Evolutionary conservation across 371 early-diverging fungal genomes (phyloP), one percentile per base, ranked within the genome.

Genomic region (Chytridiales sp.): DNA sequence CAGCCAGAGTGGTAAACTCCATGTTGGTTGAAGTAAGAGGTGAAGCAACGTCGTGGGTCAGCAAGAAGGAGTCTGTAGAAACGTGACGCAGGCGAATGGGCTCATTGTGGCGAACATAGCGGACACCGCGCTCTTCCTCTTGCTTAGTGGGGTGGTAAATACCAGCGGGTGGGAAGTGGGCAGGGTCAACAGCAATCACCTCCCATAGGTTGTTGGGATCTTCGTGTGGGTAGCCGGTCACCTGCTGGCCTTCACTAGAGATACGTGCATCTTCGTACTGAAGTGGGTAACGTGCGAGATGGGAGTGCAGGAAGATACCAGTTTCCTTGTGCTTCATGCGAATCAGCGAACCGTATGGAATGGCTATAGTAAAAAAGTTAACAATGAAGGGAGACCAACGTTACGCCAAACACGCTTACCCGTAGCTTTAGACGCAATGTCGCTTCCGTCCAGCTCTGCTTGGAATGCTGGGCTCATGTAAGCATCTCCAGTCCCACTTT

Each of bases 11-110:
- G 0, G 97, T 96, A 43, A 97, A 75, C 74, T 98, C 98, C 80
- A 93, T 91, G 64, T 98, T 92, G n/a, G 98, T 97, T 8, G 91
- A 70, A 70, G 92, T 91, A 53, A 92, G 69, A n/a, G 97, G 96
- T 17, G 93, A 92, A 3, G 98, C 98, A 19, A 98, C 98, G 69
- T 98, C 98, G 70, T 97, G 98, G 1, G 98, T 94, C 52, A 93
- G 66, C 19, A 98, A 77, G 62, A 82, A 83, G 0, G 85, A 79
- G 24, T 75, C 65, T 24, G 94, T 94, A 4, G 67, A 27, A 40
- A 75, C 66, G 70, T 97, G 98, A 29, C 78, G 64, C 19, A 97
- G 73, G 26, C 88, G 88, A 50, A 97, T 82, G 41, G 76, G 52
- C 38, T 91, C 91, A 15, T 82, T 80, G 70, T 90, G 66, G 9